phyloP scores from a whole-genome alignment of 306 rosid species.

The Fragaria nilgerrensis region DNA sequence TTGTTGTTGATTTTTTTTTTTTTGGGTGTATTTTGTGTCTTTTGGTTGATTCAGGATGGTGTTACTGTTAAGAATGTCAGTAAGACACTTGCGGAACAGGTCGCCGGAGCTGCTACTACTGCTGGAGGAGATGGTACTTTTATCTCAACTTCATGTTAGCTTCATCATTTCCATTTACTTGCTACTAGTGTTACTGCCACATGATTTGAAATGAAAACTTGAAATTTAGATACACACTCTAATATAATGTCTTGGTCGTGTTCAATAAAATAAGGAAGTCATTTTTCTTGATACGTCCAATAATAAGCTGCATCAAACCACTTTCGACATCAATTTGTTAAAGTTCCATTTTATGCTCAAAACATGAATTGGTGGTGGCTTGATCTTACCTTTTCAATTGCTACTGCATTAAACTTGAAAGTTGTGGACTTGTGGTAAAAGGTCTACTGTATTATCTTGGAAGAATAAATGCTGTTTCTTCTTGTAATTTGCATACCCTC shows the following conservation, averaged over 20 bases:
- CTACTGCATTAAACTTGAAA: background rate
- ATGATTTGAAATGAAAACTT: background rate
- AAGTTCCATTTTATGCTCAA: background rate
- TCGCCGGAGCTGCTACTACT: slow-evolving; percentile 42
- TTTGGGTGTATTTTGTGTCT: too few species aligned
- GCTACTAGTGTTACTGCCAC: background rate
- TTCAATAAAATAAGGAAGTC: background rate
- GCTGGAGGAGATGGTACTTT: slow-evolving; percentile 72
- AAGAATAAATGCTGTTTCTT: background rate
- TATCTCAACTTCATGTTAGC: background rate
- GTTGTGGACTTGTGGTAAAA: background rate
- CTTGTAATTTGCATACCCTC: background rate
- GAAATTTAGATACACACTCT: background rate
- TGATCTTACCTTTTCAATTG: background rate
- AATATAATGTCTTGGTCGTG: background rate
- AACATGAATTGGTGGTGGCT: background rate
- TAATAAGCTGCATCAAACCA: too few species aligned
- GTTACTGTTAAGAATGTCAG: slow-evolving; percentile 83
- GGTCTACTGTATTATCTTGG: background rate
- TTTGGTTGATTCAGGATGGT: slow-evolving; percentile 59
- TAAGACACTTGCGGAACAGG: slow-evolving; percentile 78
- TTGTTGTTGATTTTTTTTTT: background rate
- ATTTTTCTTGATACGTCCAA: too few species aligned
- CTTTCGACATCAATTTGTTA: background rate
- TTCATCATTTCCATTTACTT: background rate